phyloP scores from a whole-genome alignment of 2,329 filamentous ascomycete species.

The Nannizziopsis barbatae region DNA sequence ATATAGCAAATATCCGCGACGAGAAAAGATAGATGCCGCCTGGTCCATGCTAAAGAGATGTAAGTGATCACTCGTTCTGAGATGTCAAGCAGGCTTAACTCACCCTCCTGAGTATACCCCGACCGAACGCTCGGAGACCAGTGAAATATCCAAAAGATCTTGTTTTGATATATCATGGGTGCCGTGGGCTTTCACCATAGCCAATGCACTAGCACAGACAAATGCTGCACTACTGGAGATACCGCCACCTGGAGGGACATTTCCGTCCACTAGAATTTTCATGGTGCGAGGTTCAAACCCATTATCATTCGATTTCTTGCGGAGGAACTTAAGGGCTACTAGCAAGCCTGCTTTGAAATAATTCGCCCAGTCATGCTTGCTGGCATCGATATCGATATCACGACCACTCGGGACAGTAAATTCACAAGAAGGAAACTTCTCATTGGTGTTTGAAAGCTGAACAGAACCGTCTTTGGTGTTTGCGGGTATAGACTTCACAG shows the following conservation, averaged over 20 bases:
- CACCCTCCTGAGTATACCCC: conserved; percentile 93
- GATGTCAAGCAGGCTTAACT: conserved; percentile 23
- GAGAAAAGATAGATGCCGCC: conserved; percentile 85
- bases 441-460: conserved; percentile 67
- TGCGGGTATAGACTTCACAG: conserved; percentile 48
- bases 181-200: conserved; percentile 77
- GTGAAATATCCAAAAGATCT: conserved; percentile 80
- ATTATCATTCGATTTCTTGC: conserved; percentile 50
- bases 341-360: conserved; percentile 91
- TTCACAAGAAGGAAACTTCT: conserved; percentile 63
- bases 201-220: conserved; percentile 77
- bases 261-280: conserved; percentile 82
- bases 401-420: conserved; percentile 57
- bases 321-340: conserved; percentile 68
- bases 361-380: conserved; percentile 87
- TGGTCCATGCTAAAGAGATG: conserved; percentile 70
- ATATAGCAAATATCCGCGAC: conserved; percentile 74
- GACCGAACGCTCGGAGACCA: conserved; percentile 86
- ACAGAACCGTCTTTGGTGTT: conserved; percentile 48
- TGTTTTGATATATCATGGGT: conserved; percentile 70
- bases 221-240: conserved; percentile 91
- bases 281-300: conserved; percentile 62
- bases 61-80: conserved; percentile 18
- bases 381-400: conserved; percentile 69
- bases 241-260: conserved; percentile 81